These are phyloP conservation scores for Delitschia confertaspora DNA, from an alignment of 495 filamentous ascomycete species.

Conservation along the genomic window DNA sequence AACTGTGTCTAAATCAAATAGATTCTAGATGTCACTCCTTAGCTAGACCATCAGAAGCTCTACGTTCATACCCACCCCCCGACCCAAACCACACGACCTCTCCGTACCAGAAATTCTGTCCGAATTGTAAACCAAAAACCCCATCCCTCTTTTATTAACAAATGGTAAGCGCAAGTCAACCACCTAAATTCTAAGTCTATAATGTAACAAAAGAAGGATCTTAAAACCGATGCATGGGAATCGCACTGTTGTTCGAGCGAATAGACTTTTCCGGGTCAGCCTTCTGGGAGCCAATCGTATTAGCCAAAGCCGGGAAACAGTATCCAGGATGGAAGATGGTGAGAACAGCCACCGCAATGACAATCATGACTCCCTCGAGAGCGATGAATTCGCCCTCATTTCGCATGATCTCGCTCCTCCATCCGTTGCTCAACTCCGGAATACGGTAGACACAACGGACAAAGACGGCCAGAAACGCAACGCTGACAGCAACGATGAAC, in stretches of 20 bases:
- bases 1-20: no score
- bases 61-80: no score
- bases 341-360: constrained; percentile 10
- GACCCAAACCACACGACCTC: no score
- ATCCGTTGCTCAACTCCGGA: constrained; percentile 31
- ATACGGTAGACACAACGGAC: constrained; percentile 33
- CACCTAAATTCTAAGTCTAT: neutral
- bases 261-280: neutral
- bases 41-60: no score
- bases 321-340: constrained; percentile 23
- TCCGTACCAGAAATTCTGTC: no score
- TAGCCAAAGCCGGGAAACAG: constrained; percentile 24
- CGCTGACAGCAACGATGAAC: constrained; percentile 13
- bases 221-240: neutral
- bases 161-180: no score
- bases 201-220: neutral
- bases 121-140: no score
- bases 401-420: constrained; percentile 25
- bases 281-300: constrained; percentile 13
- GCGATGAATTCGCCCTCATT: constrained; percentile 24
- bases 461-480: constrained; percentile 27
- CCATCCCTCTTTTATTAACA: no score
- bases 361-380: constrained; percentile 28
- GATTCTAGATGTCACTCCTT: no score
- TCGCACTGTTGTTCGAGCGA: neutral